A percentile compares a stretch with the other conserved stretches of the same genome.
Evolutionary conservation across 202 grass and related monocot genomes (phyloP).

Genomic region (Brachypodium distachyon): DNA sequence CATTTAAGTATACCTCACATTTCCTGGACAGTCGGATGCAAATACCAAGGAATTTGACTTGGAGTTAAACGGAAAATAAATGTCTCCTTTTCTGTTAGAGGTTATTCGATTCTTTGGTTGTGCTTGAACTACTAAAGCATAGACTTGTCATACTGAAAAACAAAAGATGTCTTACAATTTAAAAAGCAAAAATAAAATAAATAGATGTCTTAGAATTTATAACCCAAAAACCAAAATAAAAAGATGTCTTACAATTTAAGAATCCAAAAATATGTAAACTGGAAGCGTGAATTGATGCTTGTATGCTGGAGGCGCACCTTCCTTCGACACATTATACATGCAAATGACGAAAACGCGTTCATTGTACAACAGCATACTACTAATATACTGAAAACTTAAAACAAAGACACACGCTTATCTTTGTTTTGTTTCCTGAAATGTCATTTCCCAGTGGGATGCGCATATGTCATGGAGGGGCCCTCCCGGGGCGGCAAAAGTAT

Average conservation of each 20-base stretch:
- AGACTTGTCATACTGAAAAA: neutral
- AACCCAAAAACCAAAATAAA: no score
- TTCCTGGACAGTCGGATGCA: neutral
- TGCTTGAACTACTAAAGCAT: neutral
- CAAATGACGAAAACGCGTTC: neutral
- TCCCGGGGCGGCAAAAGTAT: slow-evolving; percentile 25
- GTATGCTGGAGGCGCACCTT: no score
- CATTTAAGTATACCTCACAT: neutral
- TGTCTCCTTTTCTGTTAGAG: neutral
- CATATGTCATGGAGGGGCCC: slow-evolving; percentile 47
- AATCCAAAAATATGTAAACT: no score
- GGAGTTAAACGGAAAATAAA: neutral
- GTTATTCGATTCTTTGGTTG: neutral
- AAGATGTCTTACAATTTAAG: no score
- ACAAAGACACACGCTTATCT: neutral
- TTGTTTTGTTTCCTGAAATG: neutral
- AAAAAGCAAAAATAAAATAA: neutral
- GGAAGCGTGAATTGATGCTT: no score
- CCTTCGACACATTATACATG: neutral
- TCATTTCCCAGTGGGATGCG: slow-evolving; percentile 3
- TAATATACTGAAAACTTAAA: no score
- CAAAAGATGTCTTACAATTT: neutral
- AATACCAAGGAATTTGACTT: neutral
- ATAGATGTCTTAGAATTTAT: no score
- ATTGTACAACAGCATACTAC: neutral